These are phyloP conservation scores for Sordariomycetes sp. DNA, from an alignment of 2,329 filamentous ascomycete species.

Conservation along the genomic window DNA sequence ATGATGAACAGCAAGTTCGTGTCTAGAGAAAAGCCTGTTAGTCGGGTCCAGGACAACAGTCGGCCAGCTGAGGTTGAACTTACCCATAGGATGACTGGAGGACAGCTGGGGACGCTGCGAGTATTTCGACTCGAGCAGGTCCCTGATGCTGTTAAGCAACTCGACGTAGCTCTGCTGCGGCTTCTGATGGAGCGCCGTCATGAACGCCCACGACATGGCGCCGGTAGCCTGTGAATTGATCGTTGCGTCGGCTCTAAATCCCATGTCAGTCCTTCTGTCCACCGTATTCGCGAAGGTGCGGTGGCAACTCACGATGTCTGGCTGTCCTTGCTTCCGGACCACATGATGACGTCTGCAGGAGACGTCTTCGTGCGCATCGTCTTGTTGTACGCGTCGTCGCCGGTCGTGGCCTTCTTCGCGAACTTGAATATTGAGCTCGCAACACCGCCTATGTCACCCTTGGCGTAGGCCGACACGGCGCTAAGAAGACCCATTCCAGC, in stretches of 20 bases:
- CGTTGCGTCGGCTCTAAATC: conserved; percentile 62
- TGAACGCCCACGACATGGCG: conserved; percentile 91
- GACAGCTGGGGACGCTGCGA: conserved; percentile 83
- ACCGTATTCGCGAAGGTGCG: not conserved
- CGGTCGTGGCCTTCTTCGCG: conserved; percentile 63
- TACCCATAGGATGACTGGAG: conserved; percentile 83
- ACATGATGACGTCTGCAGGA: conserved; percentile 85
- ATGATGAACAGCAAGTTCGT: conserved; percentile 55
- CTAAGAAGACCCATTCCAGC: conserved; percentile 56
- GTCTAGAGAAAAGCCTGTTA: conserved; percentile 27
- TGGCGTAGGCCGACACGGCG: conserved; percentile 63
- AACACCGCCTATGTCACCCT: conserved; percentile 70
- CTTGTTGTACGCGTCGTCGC: conserved; percentile 62
- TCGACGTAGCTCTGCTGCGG: conserved; percentile 87
- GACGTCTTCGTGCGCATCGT: conserved; percentile 76
- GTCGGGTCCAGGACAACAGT: conserved; percentile 19
- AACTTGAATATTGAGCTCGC: conserved; percentile 63
- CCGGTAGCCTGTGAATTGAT: conserved; percentile 78
- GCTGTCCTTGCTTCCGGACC: conserved; percentile 81
- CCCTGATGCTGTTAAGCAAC: conserved; percentile 79
- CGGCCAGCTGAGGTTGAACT: conserved; percentile 17
- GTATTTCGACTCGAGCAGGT: conserved; percentile 71
- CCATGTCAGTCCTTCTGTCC: conserved; percentile 11
- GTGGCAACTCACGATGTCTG: conserved; percentile 53
- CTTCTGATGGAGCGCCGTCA: conserved; percentile 74